Evolutionary conservation across 306 rosid genomes (phyloP), one percentile per base, ranked within the genome.

Genomic region (Mucuna pruriens): DNA sequence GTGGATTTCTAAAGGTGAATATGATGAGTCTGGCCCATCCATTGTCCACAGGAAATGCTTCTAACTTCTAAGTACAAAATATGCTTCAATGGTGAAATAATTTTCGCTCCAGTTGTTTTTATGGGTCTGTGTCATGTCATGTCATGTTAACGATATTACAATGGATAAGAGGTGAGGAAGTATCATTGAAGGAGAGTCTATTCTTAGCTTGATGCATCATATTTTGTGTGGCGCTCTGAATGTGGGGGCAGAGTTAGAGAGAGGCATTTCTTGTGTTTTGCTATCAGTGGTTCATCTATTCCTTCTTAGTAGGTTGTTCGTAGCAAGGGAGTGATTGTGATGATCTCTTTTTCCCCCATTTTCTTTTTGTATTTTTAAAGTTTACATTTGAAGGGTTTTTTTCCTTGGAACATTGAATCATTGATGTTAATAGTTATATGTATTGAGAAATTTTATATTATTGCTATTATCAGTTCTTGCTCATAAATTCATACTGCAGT

Each of bases 31-130:
- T 15, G 96, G 96, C 45, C 96, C 96, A 26, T 89, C 96, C 77
- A 91, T 91, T 46, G 97, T 91, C 76, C 97, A 91, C 91, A 89
- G 93, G 90, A 91, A 91, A 87, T 91, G 96, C 91, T 91, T 91
- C 89, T 91, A 57, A 89, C 90, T 91, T 90, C 90, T 90, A 58
- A 88, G 84, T 78, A 60, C 75, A 55, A 68, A 54, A 83, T 75
- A 74, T 83, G 92, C 85, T 89, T 86, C 78, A 71, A 82, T 78
- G 89, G 89, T 85, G 92, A 90, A 85, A 80, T 88, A 60, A 76
- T 85, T 85, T 83, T 71, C 71, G 52, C 84, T 86, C 82, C 84
- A 85, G 89, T 91, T 86, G 90, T 88, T 71, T 86, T 88, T 89
- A 42, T 89, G 45, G 89, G 95, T 91, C 87, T 77, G 85, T 82